Percentiles rank a stretch among this genome's conserved stretches.
These are phyloP conservation scores for Citrus australasica DNA, from an alignment of 345 rosid species.

Conservation along the genomic window DNA sequence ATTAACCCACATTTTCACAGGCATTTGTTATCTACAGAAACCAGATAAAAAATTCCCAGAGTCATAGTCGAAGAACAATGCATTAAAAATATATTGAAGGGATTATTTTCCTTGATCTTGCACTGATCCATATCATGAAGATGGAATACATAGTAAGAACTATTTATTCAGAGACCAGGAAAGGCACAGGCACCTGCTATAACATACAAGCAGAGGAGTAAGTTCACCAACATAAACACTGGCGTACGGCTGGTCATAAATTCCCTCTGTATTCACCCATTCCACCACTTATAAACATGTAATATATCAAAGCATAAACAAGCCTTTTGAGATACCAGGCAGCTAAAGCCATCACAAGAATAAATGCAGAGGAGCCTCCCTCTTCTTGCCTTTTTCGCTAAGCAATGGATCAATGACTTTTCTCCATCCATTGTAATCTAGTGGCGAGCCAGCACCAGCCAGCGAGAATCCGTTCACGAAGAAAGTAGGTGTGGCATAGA, in stretches of 20 bases:
- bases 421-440: constrained; percentile 57
- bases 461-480: constrained; percentile 68
- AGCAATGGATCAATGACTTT: constrained; percentile 61
- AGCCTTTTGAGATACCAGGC: neutral
- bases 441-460: constrained; percentile 47
- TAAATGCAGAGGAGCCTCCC: neutral
- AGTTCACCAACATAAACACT: too few species aligned
- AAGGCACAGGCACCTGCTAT: neutral
- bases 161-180: neutral
- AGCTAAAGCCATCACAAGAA: neutral
- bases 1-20: too few species aligned
- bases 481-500: constrained; percentile 68
- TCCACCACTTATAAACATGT: neutral
- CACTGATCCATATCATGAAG: too few species aligned
- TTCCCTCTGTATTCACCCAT: neutral
- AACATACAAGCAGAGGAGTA: too few species aligned
- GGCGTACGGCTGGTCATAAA: too few species aligned
- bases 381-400: constrained; percentile 13
- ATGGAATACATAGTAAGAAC: neutral
- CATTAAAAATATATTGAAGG: too few species aligned
- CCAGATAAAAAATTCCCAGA: too few species aligned
- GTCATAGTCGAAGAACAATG: too few species aligned
- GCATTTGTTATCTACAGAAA: too few species aligned
- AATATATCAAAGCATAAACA: neutral
- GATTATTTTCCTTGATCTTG: too few species aligned